Conservation (phyloP, 148 eudicot species). For the Tetragonia tetragonoides region DNA sequence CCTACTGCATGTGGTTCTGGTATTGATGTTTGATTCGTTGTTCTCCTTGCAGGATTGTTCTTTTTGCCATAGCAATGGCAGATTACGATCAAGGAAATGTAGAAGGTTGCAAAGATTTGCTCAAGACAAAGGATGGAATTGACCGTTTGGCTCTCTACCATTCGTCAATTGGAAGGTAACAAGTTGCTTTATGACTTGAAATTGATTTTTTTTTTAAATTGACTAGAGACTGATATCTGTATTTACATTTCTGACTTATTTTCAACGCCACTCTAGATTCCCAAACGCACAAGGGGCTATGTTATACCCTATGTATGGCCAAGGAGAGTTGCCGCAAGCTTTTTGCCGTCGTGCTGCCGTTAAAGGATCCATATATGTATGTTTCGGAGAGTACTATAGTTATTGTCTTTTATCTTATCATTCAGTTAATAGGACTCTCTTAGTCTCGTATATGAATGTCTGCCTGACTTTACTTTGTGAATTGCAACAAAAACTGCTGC, state of each 20-base stretch:
- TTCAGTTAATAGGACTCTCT: background rate
- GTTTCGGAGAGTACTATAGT: conserved; percentile 28
- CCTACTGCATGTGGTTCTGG: background rate
- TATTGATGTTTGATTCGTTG: conserved; percentile 2
- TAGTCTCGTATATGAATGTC: background rate
- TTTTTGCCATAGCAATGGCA: conserved; percentile 79
- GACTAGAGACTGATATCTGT: conserved; percentile 14
- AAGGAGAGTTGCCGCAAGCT: conserved; percentile 90
- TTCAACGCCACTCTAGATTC: conserved; percentile 46
- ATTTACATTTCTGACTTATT: conserved; percentile 10
- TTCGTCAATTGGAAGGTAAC: conserved; percentile 82
- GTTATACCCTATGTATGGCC: conserved; percentile 92
- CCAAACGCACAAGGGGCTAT: conserved; percentile 80
- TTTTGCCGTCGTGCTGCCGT: conserved; percentile 99
- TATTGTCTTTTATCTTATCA: background rate
- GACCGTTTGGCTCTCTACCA: conserved; percentile 68
- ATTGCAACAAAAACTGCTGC: background rate
- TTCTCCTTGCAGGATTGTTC: conserved; percentile 61
- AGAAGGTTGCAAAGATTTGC: conserved; percentile 49
- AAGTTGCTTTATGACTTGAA: background rate
- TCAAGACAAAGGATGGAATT: conserved; percentile 75
- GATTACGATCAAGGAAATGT: conserved; percentile 73
- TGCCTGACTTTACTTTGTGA: background rate
- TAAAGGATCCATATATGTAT: conserved; percentile 90
- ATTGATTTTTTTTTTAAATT: background rate